A percentile compares a stretch with the other conserved stretches of the same genome.
phyloP scores from a whole-genome alignment of 1,284 basidiomycete species.

The Mycena citricolor region DNA sequence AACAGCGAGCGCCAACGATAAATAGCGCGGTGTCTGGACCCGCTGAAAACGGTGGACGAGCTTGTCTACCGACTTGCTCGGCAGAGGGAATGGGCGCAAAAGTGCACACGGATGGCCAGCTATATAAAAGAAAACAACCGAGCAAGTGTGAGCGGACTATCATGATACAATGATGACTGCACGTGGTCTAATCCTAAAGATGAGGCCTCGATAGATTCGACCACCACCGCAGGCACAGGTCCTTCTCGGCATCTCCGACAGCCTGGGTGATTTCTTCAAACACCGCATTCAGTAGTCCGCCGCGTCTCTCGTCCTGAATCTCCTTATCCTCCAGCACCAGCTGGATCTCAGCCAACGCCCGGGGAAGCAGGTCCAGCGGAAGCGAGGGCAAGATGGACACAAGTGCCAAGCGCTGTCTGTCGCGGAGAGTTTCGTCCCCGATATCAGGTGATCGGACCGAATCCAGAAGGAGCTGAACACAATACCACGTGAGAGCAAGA shows the following conservation, averaged over 20 bases:
- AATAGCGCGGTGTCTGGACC: no score
- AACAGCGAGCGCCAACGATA: no score
- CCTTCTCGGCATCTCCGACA: constrained; percentile 68
- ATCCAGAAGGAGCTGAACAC: constrained; percentile 52
- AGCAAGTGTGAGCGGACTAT: no score
- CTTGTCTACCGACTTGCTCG: no score
- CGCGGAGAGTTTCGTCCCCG: constrained; percentile 22
- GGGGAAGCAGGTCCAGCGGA: constrained; percentile 51
- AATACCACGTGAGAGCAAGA: constrained; percentile 57
- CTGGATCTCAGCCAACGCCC: constrained; percentile 49
- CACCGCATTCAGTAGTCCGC: constrained; percentile 54
- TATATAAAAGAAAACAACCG: no score
- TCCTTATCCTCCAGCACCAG: constrained; percentile 31
- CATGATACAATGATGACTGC: no score
- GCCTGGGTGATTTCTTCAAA: constrained; percentile 60
- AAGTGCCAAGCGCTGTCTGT: constrained; percentile 51
- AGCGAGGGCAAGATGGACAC: constrained; percentile 61
- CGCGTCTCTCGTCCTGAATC: constrained; percentile 29
- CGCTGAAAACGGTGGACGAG: no score
- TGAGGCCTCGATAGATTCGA: constrained; percentile 33
- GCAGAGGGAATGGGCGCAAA: no score
- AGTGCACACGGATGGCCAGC: no score
- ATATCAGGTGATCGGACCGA: constrained; percentile 35
- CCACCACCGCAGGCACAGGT: constrained; percentile 68
- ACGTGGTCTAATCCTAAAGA: no score